A percentile compares a stretch with the other conserved stretches of the same genome.
These are phyloP conservation scores for Homolaphlyctis polyrhiza DNA, from an alignment of 371 early-diverging fungal species.

Conservation along the genomic window DNA sequence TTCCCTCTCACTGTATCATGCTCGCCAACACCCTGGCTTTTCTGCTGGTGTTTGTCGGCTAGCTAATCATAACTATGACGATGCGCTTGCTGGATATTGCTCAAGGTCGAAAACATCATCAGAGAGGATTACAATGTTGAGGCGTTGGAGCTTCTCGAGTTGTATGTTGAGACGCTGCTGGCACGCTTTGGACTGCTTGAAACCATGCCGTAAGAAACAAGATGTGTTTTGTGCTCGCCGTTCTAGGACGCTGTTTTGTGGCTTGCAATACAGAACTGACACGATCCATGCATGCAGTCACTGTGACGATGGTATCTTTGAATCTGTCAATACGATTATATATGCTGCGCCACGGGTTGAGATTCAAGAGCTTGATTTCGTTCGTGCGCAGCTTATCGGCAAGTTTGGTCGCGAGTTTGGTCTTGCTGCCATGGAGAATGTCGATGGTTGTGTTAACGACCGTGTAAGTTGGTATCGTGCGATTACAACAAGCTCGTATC, in stretches of 20 bases:
- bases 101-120: constrained; percentile 79
- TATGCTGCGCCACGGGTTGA: constrained; percentile 85
- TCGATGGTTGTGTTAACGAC: constrained; percentile 67
- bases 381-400: constrained; percentile 70
- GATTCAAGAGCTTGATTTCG: constrained; percentile 60
- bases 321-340: constrained; percentile 83
- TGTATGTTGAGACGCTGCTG: constrained; percentile 81
- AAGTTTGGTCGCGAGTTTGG: constrained; percentile 85
- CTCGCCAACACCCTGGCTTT: no score
- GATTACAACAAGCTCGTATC: no score
- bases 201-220: constrained; percentile 57
- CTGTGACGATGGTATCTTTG: constrained; percentile 75
- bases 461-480: constrained; percentile 51
- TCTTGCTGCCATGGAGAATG: constrained; percentile 67
- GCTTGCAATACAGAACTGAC: no score
- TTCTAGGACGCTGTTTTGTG: no score
- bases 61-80: no score
- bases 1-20: not conserved
- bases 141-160: constrained; percentile 86
- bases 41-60: no score
- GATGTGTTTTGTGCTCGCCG: no score
- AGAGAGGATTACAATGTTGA: constrained; percentile 87
- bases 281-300: no score
- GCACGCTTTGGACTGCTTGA: constrained; percentile 87
- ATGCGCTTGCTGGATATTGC: not conserved